A percentile compares a stretch with the other conserved stretches of the same genome.
Conservation (phyloP, 495 filamentous ascomycete genomes). For the Apodospora peruviana region DNA sequence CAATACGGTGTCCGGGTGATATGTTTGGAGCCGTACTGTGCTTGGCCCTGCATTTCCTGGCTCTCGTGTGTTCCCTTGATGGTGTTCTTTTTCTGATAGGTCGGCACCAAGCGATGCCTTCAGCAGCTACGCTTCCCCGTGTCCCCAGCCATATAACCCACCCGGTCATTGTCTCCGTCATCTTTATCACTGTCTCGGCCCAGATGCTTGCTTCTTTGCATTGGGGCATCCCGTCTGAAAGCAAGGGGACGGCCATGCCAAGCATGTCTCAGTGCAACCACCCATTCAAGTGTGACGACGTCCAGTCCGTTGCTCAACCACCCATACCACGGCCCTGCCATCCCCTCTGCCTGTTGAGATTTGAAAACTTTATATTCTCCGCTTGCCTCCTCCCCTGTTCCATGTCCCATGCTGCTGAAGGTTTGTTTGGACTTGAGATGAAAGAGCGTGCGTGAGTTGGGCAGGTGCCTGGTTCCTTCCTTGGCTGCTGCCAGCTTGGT, state of each 20-base stretch:
- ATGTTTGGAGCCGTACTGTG: too few species aligned
- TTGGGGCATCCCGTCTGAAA: not conserved
- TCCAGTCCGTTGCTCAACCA: constrained; percentile 3
- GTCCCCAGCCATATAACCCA: too few species aligned
- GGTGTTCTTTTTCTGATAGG: too few species aligned
- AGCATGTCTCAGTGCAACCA: constrained; percentile 7
- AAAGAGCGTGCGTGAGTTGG: too few species aligned
- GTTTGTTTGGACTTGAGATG: not conserved
- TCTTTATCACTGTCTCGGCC: constrained; percentile 14
- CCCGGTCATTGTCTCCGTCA: constrained; percentile 15
- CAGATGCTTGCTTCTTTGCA: constrained; percentile 3
- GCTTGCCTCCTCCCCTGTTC: not conserved
- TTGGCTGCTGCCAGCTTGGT: not conserved
- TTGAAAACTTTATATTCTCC: not conserved
- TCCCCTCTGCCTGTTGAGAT: too few species aligned
- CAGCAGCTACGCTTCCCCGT: too few species aligned
- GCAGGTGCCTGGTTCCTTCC: too few species aligned
- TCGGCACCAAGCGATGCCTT: too few species aligned
- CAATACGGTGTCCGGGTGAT: too few species aligned
- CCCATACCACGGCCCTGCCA: too few species aligned
- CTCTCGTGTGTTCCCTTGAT: too few species aligned
- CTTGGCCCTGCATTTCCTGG: too few species aligned
- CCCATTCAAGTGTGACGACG: constrained; percentile 9
- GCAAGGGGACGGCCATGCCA: constrained; percentile 2
- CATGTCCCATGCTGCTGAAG: not conserved